Conservation (phyloP, 2,329 filamentous ascomycete species). For the Fusarium sarcochroum region DNA sequence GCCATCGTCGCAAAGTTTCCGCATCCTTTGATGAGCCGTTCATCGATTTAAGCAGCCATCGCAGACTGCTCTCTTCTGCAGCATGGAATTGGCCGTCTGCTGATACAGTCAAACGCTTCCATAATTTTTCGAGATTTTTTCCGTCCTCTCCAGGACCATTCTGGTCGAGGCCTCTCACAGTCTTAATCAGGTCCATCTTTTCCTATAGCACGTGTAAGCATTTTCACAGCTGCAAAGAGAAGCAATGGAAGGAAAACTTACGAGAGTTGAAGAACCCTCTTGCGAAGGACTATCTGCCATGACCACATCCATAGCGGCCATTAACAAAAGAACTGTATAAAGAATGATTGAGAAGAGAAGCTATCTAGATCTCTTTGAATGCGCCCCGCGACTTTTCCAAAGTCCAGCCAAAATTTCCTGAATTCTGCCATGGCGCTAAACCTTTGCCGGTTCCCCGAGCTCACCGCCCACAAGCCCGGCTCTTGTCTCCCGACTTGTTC, state of each 20-base stretch:
- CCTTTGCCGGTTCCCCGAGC: slow-evolving; percentile 38
- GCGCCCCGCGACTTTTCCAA: slow-evolving; percentile 47
- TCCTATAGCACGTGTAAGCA: slow-evolving; percentile 48
- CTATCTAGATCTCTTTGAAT: slow-evolving; percentile 36
- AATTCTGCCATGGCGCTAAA: slow-evolving; percentile 60
- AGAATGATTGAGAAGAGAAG: slow-evolving; percentile 33
- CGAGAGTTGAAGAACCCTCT: slow-evolving; percentile 12
- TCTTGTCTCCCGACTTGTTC: slow-evolving; percentile 57
- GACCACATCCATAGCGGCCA: slow-evolving; percentile 39
- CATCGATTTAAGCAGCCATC: slow-evolving; percentile 76
- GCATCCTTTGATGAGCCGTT: slow-evolving; percentile 61
- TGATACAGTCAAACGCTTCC: slow-evolving; percentile 62
- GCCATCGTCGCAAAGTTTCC: slow-evolving; percentile 68
- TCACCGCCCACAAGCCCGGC: slow-evolving; percentile 62
- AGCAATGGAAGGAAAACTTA: slow-evolving; percentile 27
- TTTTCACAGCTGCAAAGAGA: slow-evolving; percentile 9
- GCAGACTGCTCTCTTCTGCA: slow-evolving; percentile 70
- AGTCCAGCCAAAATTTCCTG: slow-evolving; percentile 57
- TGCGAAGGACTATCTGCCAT: slow-evolving; percentile 35
- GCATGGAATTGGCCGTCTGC: slow-evolving; percentile 63
- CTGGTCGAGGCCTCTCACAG: slow-evolving; percentile 69
- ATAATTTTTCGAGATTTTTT: slow-evolving; percentile 65
- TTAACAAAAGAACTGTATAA: slow-evolving; percentile 17
- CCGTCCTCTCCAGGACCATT: slow-evolving; percentile 60
- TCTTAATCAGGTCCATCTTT: slow-evolving; percentile 62